Conservation (phyloP, 345 rosid species). For the Hibiscus tridactylites region DNA sequence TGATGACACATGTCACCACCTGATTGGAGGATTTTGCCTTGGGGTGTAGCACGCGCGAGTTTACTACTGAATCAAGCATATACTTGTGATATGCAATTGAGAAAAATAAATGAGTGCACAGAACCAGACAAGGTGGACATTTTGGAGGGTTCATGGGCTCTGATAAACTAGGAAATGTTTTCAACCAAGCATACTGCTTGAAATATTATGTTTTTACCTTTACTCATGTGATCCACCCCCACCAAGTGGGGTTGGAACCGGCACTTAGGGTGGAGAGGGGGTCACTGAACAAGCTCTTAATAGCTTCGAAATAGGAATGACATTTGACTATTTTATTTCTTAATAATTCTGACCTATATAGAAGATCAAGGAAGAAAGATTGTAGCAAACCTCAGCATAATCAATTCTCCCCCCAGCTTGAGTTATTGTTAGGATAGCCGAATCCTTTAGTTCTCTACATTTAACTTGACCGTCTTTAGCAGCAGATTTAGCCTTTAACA, state of each 20-base stretch:
- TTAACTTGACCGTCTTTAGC: conserved; percentile 35
- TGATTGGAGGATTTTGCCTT: no score
- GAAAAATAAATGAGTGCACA: background rate
- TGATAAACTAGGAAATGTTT: background rate
- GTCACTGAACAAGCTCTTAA: background rate
- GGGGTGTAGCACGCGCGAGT: no score
- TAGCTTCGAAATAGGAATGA: background rate
- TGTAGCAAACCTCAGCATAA: conserved; percentile 61
- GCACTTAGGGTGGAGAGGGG: background rate
- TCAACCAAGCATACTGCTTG: background rate
- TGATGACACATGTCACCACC: no score
- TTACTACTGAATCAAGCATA: no score
- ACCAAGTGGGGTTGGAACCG: no score
- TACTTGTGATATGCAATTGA: no score
- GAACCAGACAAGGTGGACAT: background rate
- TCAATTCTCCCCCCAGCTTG: conserved; percentile 70
- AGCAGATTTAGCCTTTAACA: conserved; percentile 43
- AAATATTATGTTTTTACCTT: background rate
- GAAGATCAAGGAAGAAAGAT: conserved; percentile 1
- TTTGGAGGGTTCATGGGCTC: background rate
- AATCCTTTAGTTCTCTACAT: conserved; percentile 38
- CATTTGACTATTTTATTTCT: background rate
- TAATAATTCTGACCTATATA: background rate
- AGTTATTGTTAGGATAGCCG: conserved; percentile 36
- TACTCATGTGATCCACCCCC: no score